Conservation (phyloP, 768 basidiomycete species). For the Tricholomella constricta region DNA sequence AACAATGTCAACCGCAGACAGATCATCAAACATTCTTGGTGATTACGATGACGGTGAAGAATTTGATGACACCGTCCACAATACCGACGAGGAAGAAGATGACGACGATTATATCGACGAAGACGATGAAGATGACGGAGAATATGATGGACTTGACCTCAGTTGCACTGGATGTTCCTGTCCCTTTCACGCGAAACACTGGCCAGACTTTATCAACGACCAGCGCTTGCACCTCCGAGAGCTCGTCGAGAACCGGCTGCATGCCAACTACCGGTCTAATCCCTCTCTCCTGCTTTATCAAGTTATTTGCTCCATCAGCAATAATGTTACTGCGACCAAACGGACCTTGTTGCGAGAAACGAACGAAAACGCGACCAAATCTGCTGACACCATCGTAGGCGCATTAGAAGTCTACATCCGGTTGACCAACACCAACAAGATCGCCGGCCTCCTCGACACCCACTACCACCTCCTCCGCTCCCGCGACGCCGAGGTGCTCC, state of each 20-base stretch:
- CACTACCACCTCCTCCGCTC: constrained; percentile 63
- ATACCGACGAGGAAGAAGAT: constrained; percentile 16
- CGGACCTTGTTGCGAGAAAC: constrained; percentile 35
- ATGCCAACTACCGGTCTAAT: constrained; percentile 47
- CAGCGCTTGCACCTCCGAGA: constrained; percentile 43
- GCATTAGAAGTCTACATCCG: constrained; percentile 54
- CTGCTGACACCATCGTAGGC: constrained; percentile 53
- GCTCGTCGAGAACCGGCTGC: constrained; percentile 47
- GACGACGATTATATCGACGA: constrained; percentile 13
- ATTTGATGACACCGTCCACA: constrained; percentile 35
- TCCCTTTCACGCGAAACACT: constrained; percentile 49
- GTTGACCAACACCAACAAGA: constrained; percentile 33
- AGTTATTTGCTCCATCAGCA: constrained; percentile 41
- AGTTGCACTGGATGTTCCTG: constrained; percentile 31
- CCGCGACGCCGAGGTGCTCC: constrained; percentile 50
- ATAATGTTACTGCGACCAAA: constrained; percentile 33
- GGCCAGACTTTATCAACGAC: constrained; percentile 44
- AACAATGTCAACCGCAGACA: not conserved
- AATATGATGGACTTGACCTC: constrained; percentile 35
- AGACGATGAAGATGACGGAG: constrained; percentile 29
- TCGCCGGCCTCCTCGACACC: constrained; percentile 44
- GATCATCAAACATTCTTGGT: constrained; percentile 18
- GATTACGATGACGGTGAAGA: constrained; percentile 25
- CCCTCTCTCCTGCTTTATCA: constrained; percentile 51
- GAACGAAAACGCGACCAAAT: constrained; percentile 43